A percentile compares a stretch with the other conserved stretches of the same genome.
Evolutionary conservation across 495 filamentous ascomycete species (phyloP).

Genomic region (Aspergillus kassunensis): DNA sequence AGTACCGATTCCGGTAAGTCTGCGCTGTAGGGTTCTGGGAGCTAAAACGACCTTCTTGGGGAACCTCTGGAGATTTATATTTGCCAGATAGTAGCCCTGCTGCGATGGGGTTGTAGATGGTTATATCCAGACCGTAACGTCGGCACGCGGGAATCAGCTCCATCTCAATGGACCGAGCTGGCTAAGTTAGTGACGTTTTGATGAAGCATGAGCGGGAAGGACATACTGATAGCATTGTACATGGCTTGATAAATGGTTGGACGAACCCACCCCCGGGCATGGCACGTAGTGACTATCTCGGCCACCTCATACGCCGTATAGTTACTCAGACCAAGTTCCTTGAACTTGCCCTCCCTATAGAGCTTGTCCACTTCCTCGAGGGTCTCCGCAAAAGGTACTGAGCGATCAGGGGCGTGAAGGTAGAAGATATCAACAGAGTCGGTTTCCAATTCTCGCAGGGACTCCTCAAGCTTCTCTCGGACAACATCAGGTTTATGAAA

Average conservation of each 20-base stretch:
- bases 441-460: slow-evolving; percentile 66
- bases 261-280: slow-evolving; percentile 63
- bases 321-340: slow-evolving; percentile 77
- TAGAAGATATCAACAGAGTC: slow-evolving; percentile 85
- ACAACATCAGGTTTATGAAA: slow-evolving; percentile 58
- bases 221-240: slow-evolving; percentile 57
- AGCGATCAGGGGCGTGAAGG: slow-evolving; percentile 78
- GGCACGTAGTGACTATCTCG: slow-evolving; percentile 76
- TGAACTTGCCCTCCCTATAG: slow-evolving; percentile 84
- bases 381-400: slow-evolving; percentile 73
- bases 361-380: slow-evolving; percentile 71
- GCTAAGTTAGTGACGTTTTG: slow-evolving; percentile 60
- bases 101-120: slow-evolving; percentile 84
- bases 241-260: slow-evolving; percentile 60
- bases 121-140: slow-evolving; percentile 79
- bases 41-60: slow-evolving; percentile 65
- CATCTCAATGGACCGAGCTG: slow-evolving; percentile 67
- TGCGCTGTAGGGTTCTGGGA: slow-evolving; percentile 46
- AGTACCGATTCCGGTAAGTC: slow-evolving; percentile 76
- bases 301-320: slow-evolving; percentile 89
- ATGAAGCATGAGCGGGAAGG: slow-evolving; percentile 43
- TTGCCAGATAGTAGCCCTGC: slow-evolving; percentile 83
- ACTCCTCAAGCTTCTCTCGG: slow-evolving; percentile 56
- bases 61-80: slow-evolving; percentile 67
- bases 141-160: slow-evolving; percentile 76